These are phyloP conservation scores for Penicillium sp. DNA, from an alignment of 2,329 filamentous ascomycete species.

Conservation along the genomic window DNA sequence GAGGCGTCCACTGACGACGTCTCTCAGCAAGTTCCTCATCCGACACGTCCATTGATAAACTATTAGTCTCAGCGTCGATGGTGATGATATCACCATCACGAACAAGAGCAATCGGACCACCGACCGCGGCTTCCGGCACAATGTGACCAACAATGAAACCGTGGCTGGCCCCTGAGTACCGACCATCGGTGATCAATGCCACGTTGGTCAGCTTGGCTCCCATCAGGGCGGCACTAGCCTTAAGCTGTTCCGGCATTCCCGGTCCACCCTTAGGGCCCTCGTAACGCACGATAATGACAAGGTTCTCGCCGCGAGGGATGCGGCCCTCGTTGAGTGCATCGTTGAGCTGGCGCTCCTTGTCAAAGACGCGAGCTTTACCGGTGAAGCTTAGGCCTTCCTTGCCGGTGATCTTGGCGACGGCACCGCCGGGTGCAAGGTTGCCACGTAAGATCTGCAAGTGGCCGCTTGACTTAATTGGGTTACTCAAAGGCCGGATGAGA, in stretches of 20 bases:
- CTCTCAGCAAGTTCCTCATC: constrained; percentile 70
- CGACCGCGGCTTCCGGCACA: constrained; percentile 82
- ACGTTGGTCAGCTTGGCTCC: constrained; percentile 85
- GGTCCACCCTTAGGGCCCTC: constrained; percentile 92
- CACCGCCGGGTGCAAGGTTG: constrained; percentile 83
- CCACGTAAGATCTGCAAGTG: constrained; percentile 87
- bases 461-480: constrained; percentile 83
- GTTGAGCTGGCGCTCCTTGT: constrained; percentile 81
- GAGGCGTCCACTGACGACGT: constrained; percentile 68
- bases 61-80: constrained; percentile 79
- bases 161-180: constrained; percentile 85
- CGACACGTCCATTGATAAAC: constrained; percentile 68
- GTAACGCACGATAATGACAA: constrained; percentile 88
- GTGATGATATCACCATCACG: constrained; percentile 76
- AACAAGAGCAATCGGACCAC: constrained; percentile 83
- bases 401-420: constrained; percentile 94
- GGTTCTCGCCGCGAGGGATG: constrained; percentile 73
- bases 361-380: constrained; percentile 78
- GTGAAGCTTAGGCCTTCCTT: constrained; percentile 86
- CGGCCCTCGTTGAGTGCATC: constrained; percentile 70
- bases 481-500: constrained; percentile 77
- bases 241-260: constrained; percentile 94
- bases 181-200: constrained; percentile 86
- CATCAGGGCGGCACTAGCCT: constrained; percentile 87
- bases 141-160: constrained; percentile 95